These are phyloP conservation scores for Floccularia luteovirens DNA, from an alignment of 768 basidiomycete species.

Conservation along the genomic window DNA sequence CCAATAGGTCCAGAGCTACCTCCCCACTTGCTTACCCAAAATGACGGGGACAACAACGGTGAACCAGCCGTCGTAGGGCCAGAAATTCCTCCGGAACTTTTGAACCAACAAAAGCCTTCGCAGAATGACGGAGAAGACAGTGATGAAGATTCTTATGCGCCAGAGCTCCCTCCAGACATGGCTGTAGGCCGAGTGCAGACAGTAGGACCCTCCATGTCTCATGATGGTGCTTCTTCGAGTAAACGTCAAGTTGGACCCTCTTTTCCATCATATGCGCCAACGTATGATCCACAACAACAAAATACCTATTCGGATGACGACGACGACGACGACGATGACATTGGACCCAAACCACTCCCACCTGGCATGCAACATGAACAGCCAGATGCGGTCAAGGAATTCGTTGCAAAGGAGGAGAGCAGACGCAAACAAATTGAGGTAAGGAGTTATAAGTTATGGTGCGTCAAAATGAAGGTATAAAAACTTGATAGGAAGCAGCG, in stretches of 20 bases:
- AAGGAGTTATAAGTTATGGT: background rate
- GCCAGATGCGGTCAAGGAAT: constrained; percentile 69
- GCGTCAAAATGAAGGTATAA: background rate
- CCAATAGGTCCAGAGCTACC: constrained; percentile 54
- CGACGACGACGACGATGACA: constrained; percentile 67
- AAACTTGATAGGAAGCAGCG: constrained; percentile 52
- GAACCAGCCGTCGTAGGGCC: constrained; percentile 4
- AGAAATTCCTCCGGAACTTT: constrained; percentile 6
- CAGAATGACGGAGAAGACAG: constrained; percentile 13
- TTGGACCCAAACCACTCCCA: constrained; percentile 78
- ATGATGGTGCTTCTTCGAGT: constrained; percentile 13
- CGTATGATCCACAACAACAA: constrained; percentile 19
- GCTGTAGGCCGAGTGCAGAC: constrained; percentile 17
- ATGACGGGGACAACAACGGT: constrained; percentile 23
- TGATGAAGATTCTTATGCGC: constrained; percentile 65
- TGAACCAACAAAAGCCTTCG: background rate
- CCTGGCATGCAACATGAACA: constrained; percentile 31
- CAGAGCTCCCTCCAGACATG: constrained; percentile 70
- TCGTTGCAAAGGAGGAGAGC: constrained; percentile 79
- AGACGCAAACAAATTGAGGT: constrained; percentile 65
- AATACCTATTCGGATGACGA: constrained; percentile 29
- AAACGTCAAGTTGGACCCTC: constrained; percentile 47
- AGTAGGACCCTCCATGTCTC: constrained; percentile 9
- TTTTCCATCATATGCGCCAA: constrained; percentile 31
- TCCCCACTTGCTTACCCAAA: constrained; percentile 28